A percentile compares a stretch with the other conserved stretches of the same genome.
These are phyloP conservation scores for Candida corydali DNA, from an alignment of 805 yeast genomes.

Conservation along the genomic window DNA sequence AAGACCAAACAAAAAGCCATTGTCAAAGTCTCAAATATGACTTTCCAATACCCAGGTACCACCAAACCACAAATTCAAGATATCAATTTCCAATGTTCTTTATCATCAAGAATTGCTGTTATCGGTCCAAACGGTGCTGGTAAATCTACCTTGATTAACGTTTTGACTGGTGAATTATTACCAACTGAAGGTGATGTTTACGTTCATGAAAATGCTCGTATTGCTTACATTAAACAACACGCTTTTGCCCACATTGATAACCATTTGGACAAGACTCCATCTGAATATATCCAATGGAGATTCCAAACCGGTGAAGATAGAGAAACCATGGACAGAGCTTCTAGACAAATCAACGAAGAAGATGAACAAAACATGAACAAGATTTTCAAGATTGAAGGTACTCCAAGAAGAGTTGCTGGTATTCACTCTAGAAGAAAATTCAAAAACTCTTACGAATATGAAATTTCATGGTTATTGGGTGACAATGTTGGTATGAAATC, in stretches of 20 bases:
- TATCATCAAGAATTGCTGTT: slow-evolving; percentile 99
- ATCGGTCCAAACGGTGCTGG: slow-evolving; percentile 99
- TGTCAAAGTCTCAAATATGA: slow-evolving; percentile 94
- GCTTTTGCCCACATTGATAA: slow-evolving; percentile 99
- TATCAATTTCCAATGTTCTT: slow-evolving; percentile 97
- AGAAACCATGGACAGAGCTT: slow-evolving; percentile 99
- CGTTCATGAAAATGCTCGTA: slow-evolving; percentile 99
- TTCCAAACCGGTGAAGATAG: slow-evolving; percentile 99
- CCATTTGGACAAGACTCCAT: slow-evolving; percentile 98
- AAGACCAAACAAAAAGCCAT: slow-evolving; percentile 99
- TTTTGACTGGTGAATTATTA: slow-evolving; percentile 97
- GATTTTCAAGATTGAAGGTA: slow-evolving; percentile 98
- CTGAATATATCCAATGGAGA: slow-evolving; percentile 99
- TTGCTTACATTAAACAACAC: slow-evolving; percentile 99
- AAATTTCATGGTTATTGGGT: slow-evolving; percentile 95
- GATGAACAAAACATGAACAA: slow-evolving; percentile 99
- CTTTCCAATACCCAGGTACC: slow-evolving; percentile 99
- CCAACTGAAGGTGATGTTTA: slow-evolving; percentile 99
- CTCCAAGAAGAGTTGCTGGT: slow-evolving; percentile 95
- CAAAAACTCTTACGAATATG: slow-evolving; percentile 99
- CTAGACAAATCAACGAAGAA: slow-evolving; percentile 94
- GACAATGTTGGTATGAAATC: slow-evolving; percentile 98
- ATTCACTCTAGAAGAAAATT: slow-evolving; percentile 97
- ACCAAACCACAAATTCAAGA: slow-evolving; percentile 87
- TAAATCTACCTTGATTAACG: slow-evolving; percentile 98